These are phyloP conservation scores for Phaeomoniella chlamydospora DNA, from an alignment of 2,329 filamentous ascomycete species.

Conservation along the genomic window DNA sequence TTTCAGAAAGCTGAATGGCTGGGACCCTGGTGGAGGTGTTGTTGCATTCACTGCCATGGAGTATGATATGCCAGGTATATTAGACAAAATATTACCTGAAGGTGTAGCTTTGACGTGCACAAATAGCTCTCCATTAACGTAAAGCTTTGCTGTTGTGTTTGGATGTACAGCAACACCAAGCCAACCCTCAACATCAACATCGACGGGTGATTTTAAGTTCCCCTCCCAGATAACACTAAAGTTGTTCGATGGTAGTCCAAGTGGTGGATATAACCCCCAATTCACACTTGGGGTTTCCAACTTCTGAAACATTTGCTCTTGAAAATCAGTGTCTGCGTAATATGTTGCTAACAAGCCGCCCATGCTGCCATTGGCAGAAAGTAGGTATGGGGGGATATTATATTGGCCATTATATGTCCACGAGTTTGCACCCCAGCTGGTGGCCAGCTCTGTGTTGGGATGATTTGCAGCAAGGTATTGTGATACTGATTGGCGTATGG, in stretches of 20 bases:
- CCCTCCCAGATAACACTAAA: slow-evolving; percentile 32
- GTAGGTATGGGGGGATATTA: slow-evolving; percentile 26
- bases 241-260: slow-evolving; percentile 27
- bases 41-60: slow-evolving; percentile 20
- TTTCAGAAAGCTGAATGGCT: slow-evolving; percentile 22
- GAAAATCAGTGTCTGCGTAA: slow-evolving; percentile 25
- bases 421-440: slow-evolving; percentile 28
- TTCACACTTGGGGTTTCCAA: slow-evolving; percentile 25
- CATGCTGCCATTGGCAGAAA: slow-evolving; percentile 20
- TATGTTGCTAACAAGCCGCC: slow-evolving; percentile 27
- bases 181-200: slow-evolving; percentile 24
- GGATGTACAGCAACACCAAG: slow-evolving; percentile 25
- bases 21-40: slow-evolving; percentile 19
- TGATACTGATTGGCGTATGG: slow-evolving; percentile 23
- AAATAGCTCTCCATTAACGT: slow-evolving; percentile 18
- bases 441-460: slow-evolving; percentile 17
- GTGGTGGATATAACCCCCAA: slow-evolving; percentile 30
- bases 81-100: slow-evolving; percentile 21
- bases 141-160: slow-evolving; percentile 25
- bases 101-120: slow-evolving; percentile 5
- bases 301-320: slow-evolving; percentile 13
- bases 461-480: slow-evolving; percentile 12
- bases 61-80: slow-evolving; percentile 24
- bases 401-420: slow-evolving; percentile 31
- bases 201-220: slow-evolving; percentile 20